Conservation (phyloP, 2,329 filamentous ascomycete species). For the Tympanopsis confertula region DNA sequence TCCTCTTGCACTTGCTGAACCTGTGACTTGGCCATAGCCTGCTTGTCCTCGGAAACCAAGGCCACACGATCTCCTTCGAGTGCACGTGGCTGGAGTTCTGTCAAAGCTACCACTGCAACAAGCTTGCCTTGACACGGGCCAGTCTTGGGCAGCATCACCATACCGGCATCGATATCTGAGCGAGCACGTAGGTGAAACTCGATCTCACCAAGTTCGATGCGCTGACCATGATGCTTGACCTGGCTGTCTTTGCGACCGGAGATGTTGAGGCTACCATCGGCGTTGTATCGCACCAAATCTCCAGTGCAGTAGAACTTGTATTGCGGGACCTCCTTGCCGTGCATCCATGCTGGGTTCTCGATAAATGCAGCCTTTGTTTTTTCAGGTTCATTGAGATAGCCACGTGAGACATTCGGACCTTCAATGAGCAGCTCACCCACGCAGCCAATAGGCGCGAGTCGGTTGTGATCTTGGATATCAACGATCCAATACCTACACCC, state of each 20-base stretch:
- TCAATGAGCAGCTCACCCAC: constrained; percentile 9
- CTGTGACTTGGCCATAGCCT: no score
- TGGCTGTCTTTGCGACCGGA: constrained; percentile 33
- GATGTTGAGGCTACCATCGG: constrained; percentile 13
- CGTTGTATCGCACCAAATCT: constrained; percentile 17
- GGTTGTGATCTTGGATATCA: constrained; percentile 3
- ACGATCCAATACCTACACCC: constrained; percentile 5
- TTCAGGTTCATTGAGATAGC: constrained; percentile 23
- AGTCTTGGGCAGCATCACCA: constrained; percentile 9
- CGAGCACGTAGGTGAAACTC: constrained; percentile 15
- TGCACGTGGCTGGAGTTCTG: not conserved
- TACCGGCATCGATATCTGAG: constrained; percentile 16
- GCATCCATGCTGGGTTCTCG: constrained; percentile 18
- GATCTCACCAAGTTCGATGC: constrained; percentile 29
- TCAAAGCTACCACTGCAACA: not conserved
- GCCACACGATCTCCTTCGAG: constrained; percentile 4
- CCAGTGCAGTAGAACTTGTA: constrained; percentile 21
- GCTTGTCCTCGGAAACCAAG: no score
- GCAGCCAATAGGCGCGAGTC: constrained; percentile 6
- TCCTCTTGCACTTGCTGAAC: not conserved
- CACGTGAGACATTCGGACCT: constrained; percentile 21
- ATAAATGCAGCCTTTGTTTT: constrained; percentile 25
- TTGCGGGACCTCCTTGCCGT: constrained; percentile 15
- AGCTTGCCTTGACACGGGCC: not conserved
- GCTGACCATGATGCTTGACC: constrained; percentile 33